Base-by-base conservation (phyloP, 306 rosid species). In the Vigna mungo region DNA sequence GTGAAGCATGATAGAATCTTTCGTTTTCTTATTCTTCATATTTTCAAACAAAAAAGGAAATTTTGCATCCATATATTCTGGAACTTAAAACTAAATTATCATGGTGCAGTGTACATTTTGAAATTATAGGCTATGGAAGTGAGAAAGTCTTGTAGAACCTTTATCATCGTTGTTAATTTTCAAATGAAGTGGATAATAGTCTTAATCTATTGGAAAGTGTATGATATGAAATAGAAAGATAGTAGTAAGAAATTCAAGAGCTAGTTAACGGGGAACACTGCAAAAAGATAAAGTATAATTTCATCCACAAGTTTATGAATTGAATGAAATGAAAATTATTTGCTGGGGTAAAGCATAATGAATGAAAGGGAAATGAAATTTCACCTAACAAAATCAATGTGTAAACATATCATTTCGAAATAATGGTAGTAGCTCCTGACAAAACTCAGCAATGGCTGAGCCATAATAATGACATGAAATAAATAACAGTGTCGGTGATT, bases 11-110 rank as follows among this genome's bases (percentile, higher is more conserved):
- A 11, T n/a, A 4, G 34, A 65, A 20, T 10, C 2, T 65, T 18
- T 65, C 52, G 23, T 65, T 65, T 65, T 65, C 71, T 65, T 39
- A 12, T 65, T 65, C 27, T 63, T 63, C 69, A 63, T 17, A 1
- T 65, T 64, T 65, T 65, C 71, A 41, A 65, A 65, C 52, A 39
- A 20, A 18, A 0, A 10, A 30, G 9, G 5, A 63, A 63, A 34
- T 41, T 5, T 65, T 30, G 52, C 36, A 8, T 9, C 70, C 17
- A 10, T 18, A 7, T 18, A 65, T 18, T 41, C 34, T 65, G 32
- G 32, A 39, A 39, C 37, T 44, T 12, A 44, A 44, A 37, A 10
- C 70, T 64, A 64, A 64, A 37, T 36, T 3, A 64, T 64, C 70
- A 64, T 7, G n/a, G n/a, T 18, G 52, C 51, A 20, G 30, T 16